These are phyloP conservation scores for Massarina eburnea DNA, from an alignment of 2,329 filamentous ascomycete species.

Conservation along the genomic window DNA sequence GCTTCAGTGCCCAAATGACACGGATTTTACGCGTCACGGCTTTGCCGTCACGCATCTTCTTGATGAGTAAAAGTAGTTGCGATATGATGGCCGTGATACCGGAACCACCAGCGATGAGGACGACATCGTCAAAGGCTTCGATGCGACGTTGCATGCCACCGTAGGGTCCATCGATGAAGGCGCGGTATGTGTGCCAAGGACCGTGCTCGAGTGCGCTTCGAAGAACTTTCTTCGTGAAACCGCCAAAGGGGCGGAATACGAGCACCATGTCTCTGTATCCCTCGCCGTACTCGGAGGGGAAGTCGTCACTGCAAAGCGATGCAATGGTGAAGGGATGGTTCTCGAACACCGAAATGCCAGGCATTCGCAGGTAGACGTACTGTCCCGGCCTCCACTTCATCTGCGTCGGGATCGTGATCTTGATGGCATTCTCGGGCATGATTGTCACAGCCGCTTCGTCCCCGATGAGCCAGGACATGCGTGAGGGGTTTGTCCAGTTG, in stretches of 20 bases:
- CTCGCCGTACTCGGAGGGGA: constrained; percentile 87
- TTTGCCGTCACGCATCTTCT: constrained; percentile 92
- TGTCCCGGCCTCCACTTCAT: constrained; percentile 92
- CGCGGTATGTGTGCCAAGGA: constrained; percentile 87
- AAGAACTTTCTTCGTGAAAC: constrained; percentile 85
- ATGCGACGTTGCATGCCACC: constrained; percentile 90
- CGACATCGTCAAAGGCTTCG: constrained; percentile 88
- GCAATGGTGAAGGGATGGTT: constrained; percentile 97
- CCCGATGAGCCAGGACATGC: constrained; percentile 79
- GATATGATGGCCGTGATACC: constrained; percentile 93
- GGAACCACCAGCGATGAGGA: constrained; percentile 90
- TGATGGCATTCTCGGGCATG: constrained; percentile 91
- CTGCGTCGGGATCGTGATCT: constrained; percentile 90
- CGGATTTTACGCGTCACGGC: constrained; percentile 88
- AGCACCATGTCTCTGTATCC: constrained; percentile 85
- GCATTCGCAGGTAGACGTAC: constrained; percentile 93
- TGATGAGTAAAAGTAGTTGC: constrained; percentile 90
- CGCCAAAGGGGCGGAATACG: constrained; percentile 87
- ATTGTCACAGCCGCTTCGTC: constrained; percentile 89
- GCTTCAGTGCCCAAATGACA: constrained; percentile 91
- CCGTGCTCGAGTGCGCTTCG: constrained; percentile 81
- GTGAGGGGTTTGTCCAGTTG: constrained; percentile 84
- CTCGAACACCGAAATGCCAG: constrained; percentile 83
- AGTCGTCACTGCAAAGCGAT: constrained; percentile 88
- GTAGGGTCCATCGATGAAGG: constrained; percentile 91